These are phyloP conservation scores for Metahyphopichia silvanorum DNA, from an alignment of 805 yeast species.

Conservation along the genomic window DNA sequence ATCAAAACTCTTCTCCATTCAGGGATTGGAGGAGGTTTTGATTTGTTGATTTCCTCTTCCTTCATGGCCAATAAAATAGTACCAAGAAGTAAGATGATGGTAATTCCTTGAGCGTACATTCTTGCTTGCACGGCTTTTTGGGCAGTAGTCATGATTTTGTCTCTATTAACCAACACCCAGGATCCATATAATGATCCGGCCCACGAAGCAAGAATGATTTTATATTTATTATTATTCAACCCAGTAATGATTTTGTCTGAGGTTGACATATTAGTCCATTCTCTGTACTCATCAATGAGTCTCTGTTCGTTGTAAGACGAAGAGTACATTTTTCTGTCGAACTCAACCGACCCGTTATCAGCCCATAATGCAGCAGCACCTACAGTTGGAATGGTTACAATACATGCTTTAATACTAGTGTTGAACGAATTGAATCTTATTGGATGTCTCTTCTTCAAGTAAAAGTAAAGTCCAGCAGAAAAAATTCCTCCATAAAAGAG, in stretches of 20 bases:
- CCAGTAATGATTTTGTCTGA: constrained; percentile 26
- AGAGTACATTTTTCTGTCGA: constrained; percentile 35
- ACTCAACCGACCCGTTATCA: constrained; percentile 43
- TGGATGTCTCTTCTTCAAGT: constrained; percentile 31
- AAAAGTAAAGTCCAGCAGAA: constrained; percentile 30
- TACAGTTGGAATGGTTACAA: constrained; percentile 38
- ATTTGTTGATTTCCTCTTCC: constrained; percentile 51
- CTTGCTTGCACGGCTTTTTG: constrained; percentile 87
- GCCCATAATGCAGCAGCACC: constrained; percentile 38
- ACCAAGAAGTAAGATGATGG: constrained; percentile 67
- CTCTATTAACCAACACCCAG: constrained; percentile 70
- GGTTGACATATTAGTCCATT: constrained; percentile 30
- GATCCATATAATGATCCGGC: constrained; percentile 56
- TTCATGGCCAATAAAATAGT: constrained; percentile 65
- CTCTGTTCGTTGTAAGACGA: constrained; percentile 22
- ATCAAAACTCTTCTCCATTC: constrained; percentile 32
- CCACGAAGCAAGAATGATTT: constrained; percentile 35
- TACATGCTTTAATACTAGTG: constrained; percentile 36
- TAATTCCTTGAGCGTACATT: constrained; percentile 85
- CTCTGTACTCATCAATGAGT: constrained; percentile 31
- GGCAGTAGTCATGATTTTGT: constrained; percentile 67
- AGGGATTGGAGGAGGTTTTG: constrained; percentile 30
- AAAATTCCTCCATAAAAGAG: constrained; percentile 30
- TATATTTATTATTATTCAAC: constrained; percentile 32
- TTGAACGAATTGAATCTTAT: constrained; percentile 31